A percentile compares a stretch with the other conserved stretches of the same genome.
phyloP scores from a whole-genome alignment of 495 filamentous ascomycete species.

The Penicillium steckii region DNA sequence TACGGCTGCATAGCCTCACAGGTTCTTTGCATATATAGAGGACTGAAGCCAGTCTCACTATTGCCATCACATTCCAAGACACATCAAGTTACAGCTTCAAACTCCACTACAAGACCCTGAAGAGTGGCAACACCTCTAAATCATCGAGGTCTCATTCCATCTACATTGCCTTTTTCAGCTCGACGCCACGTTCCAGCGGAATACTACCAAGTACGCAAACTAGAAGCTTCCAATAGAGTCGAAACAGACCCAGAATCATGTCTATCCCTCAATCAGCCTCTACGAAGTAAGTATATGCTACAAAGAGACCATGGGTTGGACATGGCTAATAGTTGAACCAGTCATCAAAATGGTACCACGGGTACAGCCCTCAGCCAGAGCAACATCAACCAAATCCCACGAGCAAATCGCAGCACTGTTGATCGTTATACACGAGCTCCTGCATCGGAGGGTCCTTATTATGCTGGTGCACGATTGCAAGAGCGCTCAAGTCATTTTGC shows the following conservation, averaged over 20 bases:
- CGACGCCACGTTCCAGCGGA: background rate
- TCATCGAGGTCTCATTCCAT: background rate
- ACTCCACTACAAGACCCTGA: background rate
- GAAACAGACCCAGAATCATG: constrained; percentile 10
- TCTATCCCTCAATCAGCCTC: constrained; percentile 16
- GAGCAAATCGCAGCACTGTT: constrained; percentile 23
- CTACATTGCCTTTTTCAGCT: background rate
- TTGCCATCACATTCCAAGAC: constrained; percentile 1
- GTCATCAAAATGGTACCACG: constrained; percentile 16
- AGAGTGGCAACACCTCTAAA: background rate
- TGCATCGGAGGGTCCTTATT: constrained; percentile 41
- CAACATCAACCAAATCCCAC: constrained; percentile 34
- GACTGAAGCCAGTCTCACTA: constrained; percentile 4
- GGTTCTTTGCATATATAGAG: constrained; percentile 23
- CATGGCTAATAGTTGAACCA: constrained; percentile 13
- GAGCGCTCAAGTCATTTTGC: constrained; percentile 34
- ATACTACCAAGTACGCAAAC: background rate
- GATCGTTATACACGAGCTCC: constrained; percentile 34
- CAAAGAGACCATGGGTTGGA: background rate
- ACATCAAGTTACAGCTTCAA: background rate
- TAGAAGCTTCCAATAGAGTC: background rate
- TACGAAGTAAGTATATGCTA: constrained; percentile 11
- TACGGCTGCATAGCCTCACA: constrained; percentile 13
- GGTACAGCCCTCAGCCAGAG: constrained; percentile 26
- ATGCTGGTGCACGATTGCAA: constrained; percentile 31